Evolutionary conservation across 257 asterid species (phyloP).

Genomic region (Forsythia suspensa): DNA sequence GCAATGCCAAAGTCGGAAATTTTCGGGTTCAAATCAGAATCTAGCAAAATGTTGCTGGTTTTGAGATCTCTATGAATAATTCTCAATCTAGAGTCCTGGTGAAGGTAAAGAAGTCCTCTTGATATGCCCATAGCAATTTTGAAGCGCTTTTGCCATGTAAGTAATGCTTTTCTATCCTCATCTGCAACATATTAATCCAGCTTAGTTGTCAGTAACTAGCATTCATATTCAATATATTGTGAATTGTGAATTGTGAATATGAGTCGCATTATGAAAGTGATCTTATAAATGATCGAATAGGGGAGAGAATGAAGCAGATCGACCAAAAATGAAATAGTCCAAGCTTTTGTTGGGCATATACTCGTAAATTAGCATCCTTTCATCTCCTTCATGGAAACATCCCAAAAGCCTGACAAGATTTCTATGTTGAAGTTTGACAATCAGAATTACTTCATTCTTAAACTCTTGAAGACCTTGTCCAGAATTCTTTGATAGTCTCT

Average conservation of each 20-base stretch:
- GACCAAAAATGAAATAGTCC: too few species aligned
- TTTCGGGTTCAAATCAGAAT: neutral
- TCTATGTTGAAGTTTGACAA: slow-evolving; percentile 21
- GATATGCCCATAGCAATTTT: neutral
- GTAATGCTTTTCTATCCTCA: neutral
- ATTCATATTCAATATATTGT: too few species aligned
- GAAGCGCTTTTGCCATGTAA: neutral
- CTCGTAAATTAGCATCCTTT: too few species aligned
- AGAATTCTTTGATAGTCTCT: slow-evolving; percentile 24
- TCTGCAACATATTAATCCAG: neutral
- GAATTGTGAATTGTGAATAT: too few species aligned
- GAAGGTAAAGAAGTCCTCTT: neutral
- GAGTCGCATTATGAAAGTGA: too few species aligned
- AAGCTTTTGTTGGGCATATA: too few species aligned
- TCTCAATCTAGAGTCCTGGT: neutral
- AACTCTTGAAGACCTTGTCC: slow-evolving; percentile 26
- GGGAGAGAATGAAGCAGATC: neutral
- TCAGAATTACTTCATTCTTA: slow-evolving; percentile 20
- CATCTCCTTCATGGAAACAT: too few species aligned
- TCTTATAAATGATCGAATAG: neutral
- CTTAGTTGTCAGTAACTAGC: neutral
- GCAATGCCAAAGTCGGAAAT: neutral
- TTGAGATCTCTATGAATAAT: neutral
- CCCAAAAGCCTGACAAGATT: neutral
- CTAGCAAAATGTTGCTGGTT: neutral